Percentiles rank a stretch among this genome's conserved stretches.
Conservation (phyloP, 164 flowering plant species). For the Berberis vulgaris region DNA sequence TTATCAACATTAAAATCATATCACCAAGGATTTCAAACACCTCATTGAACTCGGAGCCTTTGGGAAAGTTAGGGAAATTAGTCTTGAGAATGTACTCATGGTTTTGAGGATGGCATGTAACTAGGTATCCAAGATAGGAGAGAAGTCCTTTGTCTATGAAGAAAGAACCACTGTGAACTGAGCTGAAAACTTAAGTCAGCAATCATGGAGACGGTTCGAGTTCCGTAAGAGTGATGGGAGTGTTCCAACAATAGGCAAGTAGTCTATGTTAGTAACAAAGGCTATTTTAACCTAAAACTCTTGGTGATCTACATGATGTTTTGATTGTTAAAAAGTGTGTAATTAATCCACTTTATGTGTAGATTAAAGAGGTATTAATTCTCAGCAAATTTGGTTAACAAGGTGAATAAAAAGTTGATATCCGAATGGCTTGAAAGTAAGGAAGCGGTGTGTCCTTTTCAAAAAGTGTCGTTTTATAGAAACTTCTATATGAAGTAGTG, state of each 20-base stretch:
- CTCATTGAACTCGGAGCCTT: background rate
- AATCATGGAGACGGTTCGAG: background rate
- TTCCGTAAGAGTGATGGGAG: background rate
- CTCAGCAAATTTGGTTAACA: too few relatives aligned
- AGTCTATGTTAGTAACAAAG: background rate
- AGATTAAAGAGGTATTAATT: too few relatives aligned
- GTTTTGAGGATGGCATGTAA: constrained; percentile 2
- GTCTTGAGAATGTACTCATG: constrained; percentile 1
- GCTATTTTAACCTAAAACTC: too few relatives aligned
- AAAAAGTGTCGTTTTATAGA: too few relatives aligned
- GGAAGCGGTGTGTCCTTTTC: too few relatives aligned
- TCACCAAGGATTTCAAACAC: constrained; percentile 1
- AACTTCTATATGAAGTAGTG: too few relatives aligned
- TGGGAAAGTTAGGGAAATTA: background rate
- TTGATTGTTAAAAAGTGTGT: too few relatives aligned
- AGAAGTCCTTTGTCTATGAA: background rate
- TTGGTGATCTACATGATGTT: too few relatives aligned
- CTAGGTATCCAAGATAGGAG: background rate
- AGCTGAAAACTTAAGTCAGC: background rate
- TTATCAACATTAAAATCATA: background rate
- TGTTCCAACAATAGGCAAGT: background rate
- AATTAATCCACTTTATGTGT: too few relatives aligned
- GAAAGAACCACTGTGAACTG: background rate
- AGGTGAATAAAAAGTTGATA: too few relatives aligned
- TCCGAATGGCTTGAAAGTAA: too few relatives aligned